Base-by-base conservation (phyloP, 225 moss, liverwort and hornwort genomes). In the Sphagnum contortum region DNA sequence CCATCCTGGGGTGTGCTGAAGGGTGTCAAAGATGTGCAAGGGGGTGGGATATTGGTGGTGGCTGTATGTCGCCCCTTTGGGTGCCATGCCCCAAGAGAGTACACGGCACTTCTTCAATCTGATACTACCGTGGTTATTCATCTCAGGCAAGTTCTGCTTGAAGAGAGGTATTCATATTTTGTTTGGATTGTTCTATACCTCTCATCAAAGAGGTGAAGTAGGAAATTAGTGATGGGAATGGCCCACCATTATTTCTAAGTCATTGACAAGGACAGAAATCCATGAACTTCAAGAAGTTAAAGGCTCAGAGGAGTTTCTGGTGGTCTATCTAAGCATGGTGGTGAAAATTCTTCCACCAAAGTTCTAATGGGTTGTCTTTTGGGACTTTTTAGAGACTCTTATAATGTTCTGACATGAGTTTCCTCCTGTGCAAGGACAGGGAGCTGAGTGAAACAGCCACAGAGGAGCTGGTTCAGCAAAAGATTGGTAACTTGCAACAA, bases 1-100 rank as follows among this genome's bases (percentile, higher is more conserved):
- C 83, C 79, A 45, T 79, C 79, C 5, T 83, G 83, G 83, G 73
- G 73, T 12, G 50, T 83, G 12, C 4, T 83, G 66, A 74, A 72
- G 57, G 68, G 60, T 12, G 57, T 83, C 12, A 68, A 68, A 11
- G 69, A 76, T 29, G 53, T 65, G 57, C 66, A 66, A 56, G 63
- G 67, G 49, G 69, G 62, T 69, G 83, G 83, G 55, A 79, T 69
- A 8, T 44, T 83, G 44, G 46, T 76, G 56, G 55, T 83, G 71
- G 71, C 61, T 57, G 71, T 79, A 14, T 83, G 83, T 69, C 79
- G 83, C 2, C 72, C 76, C 7, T 76, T 76, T 73, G 83, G 83
- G 6, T 63, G 62, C 50, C 71, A 76, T 65, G 83, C 79, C 49
- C 83, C 83, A 1, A 79, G 69, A 51, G 79, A 76, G 9, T 83